Base-by-base conservation (phyloP, 164 flowering plant species). In the Taxillus chinensis region DNA sequence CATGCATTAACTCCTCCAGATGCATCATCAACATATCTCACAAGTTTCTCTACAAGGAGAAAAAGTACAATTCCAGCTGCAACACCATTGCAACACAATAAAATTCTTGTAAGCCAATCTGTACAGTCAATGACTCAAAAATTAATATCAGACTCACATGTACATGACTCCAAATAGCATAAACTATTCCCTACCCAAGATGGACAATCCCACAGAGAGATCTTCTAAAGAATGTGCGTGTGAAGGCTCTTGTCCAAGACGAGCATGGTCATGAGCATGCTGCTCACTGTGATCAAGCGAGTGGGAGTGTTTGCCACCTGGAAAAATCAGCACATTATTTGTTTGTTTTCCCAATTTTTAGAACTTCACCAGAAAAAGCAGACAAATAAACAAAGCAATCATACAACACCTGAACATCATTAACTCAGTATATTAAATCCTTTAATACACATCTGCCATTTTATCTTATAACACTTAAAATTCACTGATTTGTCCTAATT, bases 41-140 rank as follows among this genome's bases (percentile, higher is more conserved):
- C 96, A 68, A 86, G 10, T 78, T 89, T 95, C 81, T 95, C 99
- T 60, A 95, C 96, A 53, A 91, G 75, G 64, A 95, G 86, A 80
- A 95, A 95, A 43, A 87, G 72, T 63, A 91, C 84, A 74, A 95
- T 87, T 71, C 99, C 99, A 83, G 76, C 99, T 93, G 89, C 74
- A 68, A 80, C 62, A 71, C 27, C 57, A 75, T 65, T 51, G 64
- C 11, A 68, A 13, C n/a, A 72, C 51, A 53, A 53, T 53, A 53
- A 53, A 53, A 53, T 43, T 43, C 8, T 43, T 43, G 46, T 6
- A 43, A 9, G 8, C 46, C 46, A 43, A 6, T 43, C 10, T 6
- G 10, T 43, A 6, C 10, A n/a, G 37, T n/a, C n/a, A 9, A 62
- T 8, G 14, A 48, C 13, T 48, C 57, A 62, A 39, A 11, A 62